Base-by-base conservation (phyloP, 768 basidiomycete genomes). In the Kwoniella sp. region DNA sequence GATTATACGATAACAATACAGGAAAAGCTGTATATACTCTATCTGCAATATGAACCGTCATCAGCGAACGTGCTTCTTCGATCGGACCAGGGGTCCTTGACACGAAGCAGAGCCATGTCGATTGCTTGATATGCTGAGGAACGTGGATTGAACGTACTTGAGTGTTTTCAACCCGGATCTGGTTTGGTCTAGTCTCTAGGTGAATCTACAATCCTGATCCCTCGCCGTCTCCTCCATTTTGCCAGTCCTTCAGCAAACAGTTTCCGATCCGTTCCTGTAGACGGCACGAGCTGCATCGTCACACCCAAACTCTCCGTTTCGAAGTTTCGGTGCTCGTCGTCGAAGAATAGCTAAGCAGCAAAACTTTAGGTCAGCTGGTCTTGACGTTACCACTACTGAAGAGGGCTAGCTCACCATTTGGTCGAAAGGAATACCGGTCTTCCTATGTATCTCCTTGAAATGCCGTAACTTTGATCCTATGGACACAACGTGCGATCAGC, bases 381-480 rank as follows among this genome's bases (percentile, higher is more conserved):
- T n/a, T n/a, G n/a, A n/a, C n/a, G n/a, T n/a, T 12, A 52, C 29
- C n/a, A 50, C 47, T 38, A 58, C 57, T n/a, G 30, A n/a, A 55
- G n/a, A 41, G 55, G 26, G 15, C 12, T 11, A 23, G 67, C 83
- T 23, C 51, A 89, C 90, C 91, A 93, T 93, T 67, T 91, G 87
- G 8, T 85, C 84, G 73, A 90, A 92, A 0, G 90, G 86, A 55
- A 93, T 86, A 1, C 87, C 88, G 0, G 91, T 92, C 71, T 86
- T 85, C 54, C 86, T 82, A 74, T 91, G 88, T 34, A 93, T 73
- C 52, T 85, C 84, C 75, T 85, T 87, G 82, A 94, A 94, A 74
- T 93, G 92, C 3, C 85, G 84, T 20, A 92, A 82, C 82, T 94
- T 93, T 25, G 91, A 91, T 17, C 89, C 88, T 87, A 71, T 56